phyloP scores from a whole-genome alignment of 1,139 yeast genomes.

The Pichia sp. region DNA sequence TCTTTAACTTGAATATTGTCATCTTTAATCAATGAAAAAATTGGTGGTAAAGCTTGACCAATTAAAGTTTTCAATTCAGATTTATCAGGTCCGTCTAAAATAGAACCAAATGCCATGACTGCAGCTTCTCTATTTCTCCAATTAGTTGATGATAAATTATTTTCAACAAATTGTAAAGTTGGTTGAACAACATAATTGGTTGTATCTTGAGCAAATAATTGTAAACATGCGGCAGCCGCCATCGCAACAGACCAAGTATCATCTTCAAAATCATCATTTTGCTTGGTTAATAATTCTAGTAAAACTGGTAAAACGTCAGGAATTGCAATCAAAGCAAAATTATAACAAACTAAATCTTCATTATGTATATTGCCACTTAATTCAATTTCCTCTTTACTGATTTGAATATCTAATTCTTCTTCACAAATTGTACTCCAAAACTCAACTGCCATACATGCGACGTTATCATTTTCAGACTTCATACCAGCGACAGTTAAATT shows the following conservation, averaged over 20 bases:
- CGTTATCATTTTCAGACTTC: constrained; percentile 78
- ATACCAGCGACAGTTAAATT: constrained; percentile 87
- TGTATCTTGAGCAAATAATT: constrained; percentile 85
- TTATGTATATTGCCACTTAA: constrained; percentile 28
- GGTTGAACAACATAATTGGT: constrained; percentile 82
- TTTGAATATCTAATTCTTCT: constrained; percentile 78
- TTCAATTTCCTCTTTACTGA: constrained; percentile 56
- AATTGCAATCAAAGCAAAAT: constrained; percentile 81
- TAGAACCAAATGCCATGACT: constrained; percentile 97
- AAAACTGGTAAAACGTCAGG: constrained; percentile 84
- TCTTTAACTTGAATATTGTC: constrained; percentile 80
- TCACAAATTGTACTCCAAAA: constrained; percentile 98
- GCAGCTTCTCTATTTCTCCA: constrained; percentile 97
- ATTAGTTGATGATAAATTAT: constrained; percentile 49
- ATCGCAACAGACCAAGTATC: constrained; percentile 97
- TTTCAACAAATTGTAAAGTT: constrained; percentile 75
- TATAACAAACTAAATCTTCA: constrained; percentile 39
- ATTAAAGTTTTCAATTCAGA: constrained; percentile 61
- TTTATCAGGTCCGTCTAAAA: constrained; percentile 88
- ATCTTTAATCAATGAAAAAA: constrained; percentile 67
- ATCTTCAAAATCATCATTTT: constrained; percentile 86
- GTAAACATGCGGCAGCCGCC: constrained; percentile 98
- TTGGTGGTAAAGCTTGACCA: constrained; percentile 75
- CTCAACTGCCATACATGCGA: constrained; percentile 97
- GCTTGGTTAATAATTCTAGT: constrained; percentile 71